A percentile compares a stretch with the other conserved stretches of the same genome.
Evolutionary conservation across 2,329 filamentous ascomycete species (phyloP).

Genomic region (Colletotrichum lindemuthianum): DNA sequence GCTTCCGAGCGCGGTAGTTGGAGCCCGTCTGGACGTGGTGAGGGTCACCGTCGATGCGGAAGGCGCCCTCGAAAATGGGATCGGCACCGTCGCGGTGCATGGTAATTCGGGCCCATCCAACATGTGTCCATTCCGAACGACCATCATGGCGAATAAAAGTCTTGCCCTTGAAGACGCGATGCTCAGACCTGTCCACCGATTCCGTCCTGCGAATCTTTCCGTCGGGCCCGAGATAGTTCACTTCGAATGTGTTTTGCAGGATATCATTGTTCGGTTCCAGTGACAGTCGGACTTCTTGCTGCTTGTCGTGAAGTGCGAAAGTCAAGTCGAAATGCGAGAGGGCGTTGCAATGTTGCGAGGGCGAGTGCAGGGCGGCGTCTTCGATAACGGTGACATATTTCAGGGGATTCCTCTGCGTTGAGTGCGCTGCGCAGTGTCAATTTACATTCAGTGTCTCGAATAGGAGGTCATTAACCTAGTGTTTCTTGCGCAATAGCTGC

Average conservation of each 20-base stretch:
- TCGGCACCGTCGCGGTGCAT: constrained; percentile 78
- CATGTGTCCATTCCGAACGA: constrained; percentile 76
- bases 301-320: constrained; percentile 76
- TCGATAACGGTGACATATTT: constrained; percentile 78
- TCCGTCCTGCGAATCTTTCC: constrained; percentile 76
- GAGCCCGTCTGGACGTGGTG: constrained; percentile 85
- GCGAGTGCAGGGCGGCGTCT: constrained; percentile 80
- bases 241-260: constrained; percentile 76
- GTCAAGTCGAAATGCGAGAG: constrained; percentile 85
- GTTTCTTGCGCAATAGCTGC: constrained; percentile 45
- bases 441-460: not conserved
- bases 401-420: constrained; percentile 79
- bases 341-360: constrained; percentile 81
- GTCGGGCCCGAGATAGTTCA: constrained; percentile 78
- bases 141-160: constrained; percentile 74
- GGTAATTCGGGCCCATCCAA: constrained; percentile 87
- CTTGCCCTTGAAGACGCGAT: constrained; percentile 86
- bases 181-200: constrained; percentile 74
- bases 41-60: constrained; percentile 81
- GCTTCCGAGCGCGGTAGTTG: constrained; percentile 78
- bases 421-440: constrained; percentile 64
- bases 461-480: constrained; percentile 41
- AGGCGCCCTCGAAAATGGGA: constrained; percentile 91
- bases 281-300: constrained; percentile 78
- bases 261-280: constrained; percentile 94